phyloP scores from a whole-genome alignment of 768 basidiomycete genomes.

The Leucosporidium yakuticum region DNA sequence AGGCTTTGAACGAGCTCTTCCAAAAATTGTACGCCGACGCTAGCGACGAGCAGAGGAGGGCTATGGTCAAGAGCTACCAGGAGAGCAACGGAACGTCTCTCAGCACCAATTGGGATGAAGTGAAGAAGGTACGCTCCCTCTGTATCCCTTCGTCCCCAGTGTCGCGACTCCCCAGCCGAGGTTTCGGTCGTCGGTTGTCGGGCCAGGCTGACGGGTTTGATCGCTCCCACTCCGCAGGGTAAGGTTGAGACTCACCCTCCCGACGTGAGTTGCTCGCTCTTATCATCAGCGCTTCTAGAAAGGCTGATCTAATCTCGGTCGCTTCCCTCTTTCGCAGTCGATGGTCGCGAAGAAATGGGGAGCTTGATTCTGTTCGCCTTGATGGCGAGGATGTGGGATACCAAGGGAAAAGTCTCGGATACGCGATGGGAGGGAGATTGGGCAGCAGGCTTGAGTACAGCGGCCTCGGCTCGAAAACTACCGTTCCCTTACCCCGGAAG shows the following conservation, averaged over 20 bases:
- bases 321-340: neutral
- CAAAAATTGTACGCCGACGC: slow-evolving; percentile 73
- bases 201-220: neutral
- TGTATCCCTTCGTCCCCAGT: neutral
- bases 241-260: slow-evolving; percentile 76
- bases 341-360: slow-evolving; percentile 34
- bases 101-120: slow-evolving; percentile 93
- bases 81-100: slow-evolving; percentile 94
- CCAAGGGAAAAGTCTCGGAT: too few relatives aligned
- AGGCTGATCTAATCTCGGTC: neutral
- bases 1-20: slow-evolving; percentile 68
- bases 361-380: neutral
- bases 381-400: too few relatives aligned
- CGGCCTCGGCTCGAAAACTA: too few relatives aligned
- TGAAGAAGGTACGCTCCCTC: slow-evolving; percentile 50
- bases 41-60: slow-evolving; percentile 81
- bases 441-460: too few relatives aligned
- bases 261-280: slow-evolving; percentile 34
- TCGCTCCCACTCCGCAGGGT: slow-evolving; percentile 32
- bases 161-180: too few relatives aligned
- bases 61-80: slow-evolving; percentile 96
- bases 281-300: neutral
- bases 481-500: too few relatives aligned
- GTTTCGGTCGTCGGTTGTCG: neutral
- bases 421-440: too few relatives aligned